A percentile compares a stretch with the other conserved stretches of the same genome.
phyloP scores from a whole-genome alignment of 2,329 filamentous ascomycete species.

The Aspergillus piperis region DNA sequence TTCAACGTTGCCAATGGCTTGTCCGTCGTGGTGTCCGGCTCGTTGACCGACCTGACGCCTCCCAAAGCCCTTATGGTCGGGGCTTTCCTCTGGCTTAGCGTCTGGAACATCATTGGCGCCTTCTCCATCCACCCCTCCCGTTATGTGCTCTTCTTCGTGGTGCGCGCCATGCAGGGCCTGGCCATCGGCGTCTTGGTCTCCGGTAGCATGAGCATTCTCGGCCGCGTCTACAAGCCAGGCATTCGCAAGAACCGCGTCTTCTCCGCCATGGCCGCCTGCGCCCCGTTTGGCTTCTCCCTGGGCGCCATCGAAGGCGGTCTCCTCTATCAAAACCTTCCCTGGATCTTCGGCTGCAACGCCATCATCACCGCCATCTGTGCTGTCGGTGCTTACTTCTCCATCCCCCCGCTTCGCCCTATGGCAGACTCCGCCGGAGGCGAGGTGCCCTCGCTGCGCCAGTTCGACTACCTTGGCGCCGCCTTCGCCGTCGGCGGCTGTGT shows the following conservation, averaged over 20 bases:
- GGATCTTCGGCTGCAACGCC: slow-evolving; percentile 49
- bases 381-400: slow-evolving; percentile 42
- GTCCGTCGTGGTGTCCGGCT: slow-evolving; percentile 44
- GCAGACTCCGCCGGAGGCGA: slow-evolving; percentile 32
- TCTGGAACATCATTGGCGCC: slow-evolving; percentile 44
- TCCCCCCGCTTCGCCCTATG: slow-evolving; percentile 39
- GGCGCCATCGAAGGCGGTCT: slow-evolving; percentile 49
- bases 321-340: slow-evolving; percentile 40
- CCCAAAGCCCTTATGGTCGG: slow-evolving; percentile 46
- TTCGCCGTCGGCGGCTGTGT: slow-evolving; percentile 54
- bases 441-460: slow-evolving; percentile 33
- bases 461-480: slow-evolving; percentile 45
- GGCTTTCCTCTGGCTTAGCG: slow-evolving; percentile 45
- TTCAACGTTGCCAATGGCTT: slow-evolving; percentile 46
- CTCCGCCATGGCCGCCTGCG: slow-evolving; percentile 50
- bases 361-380: slow-evolving; percentile 42
- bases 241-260: slow-evolving; percentile 52
- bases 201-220: slow-evolving; percentile 52
- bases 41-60: slow-evolving; percentile 42
- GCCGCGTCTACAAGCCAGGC: slow-evolving; percentile 49
- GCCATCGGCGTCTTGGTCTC: slow-evolving; percentile 53
- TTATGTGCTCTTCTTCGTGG: slow-evolving; percentile 39
- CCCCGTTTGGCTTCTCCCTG: slow-evolving; percentile 48
- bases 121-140: slow-evolving; percentile 41
- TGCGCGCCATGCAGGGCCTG: slow-evolving; percentile 49